Conservation (phyloP, 495 filamentous ascomycete species). For the Penicillium angulare region DNA sequence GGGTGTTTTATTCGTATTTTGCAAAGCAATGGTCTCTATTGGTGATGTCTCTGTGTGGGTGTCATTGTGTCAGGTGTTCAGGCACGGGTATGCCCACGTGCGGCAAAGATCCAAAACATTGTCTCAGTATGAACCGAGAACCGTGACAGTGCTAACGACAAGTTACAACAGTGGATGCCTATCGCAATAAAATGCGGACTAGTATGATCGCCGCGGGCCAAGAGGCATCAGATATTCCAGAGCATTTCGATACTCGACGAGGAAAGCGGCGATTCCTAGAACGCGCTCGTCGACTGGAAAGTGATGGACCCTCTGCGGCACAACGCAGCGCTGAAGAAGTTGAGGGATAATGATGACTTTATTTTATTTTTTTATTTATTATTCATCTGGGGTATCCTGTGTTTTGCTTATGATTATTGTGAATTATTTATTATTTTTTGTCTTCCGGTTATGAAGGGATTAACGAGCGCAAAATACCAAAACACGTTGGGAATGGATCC, state of each 20-base stretch:
- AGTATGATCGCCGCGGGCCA: slow-evolving; percentile 73
- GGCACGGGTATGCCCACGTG: slow-evolving; percentile 1
- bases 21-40: no score
- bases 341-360: slow-evolving; percentile 27
- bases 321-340: slow-evolving; percentile 42
- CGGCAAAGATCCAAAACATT: slow-evolving; percentile 4
- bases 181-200: slow-evolving; percentile 86
- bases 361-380: slow-evolving; percentile 1
- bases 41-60: background rate
- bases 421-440: slow-evolving; percentile 6
- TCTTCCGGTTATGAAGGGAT: background rate
- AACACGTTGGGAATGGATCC: slow-evolving; percentile 8
- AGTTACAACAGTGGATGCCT: slow-evolving; percentile 74
- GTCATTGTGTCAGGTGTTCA: background rate
- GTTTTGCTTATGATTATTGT: slow-evolving; percentile 8
- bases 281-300: slow-evolving; percentile 35
- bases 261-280: slow-evolving; percentile 85
- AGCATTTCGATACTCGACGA: slow-evolving; percentile 84
- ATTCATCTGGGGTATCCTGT: background rate
- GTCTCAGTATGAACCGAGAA: background rate
- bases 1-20: background rate
- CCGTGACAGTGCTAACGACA: background rate
- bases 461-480: background rate
- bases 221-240: slow-evolving; percentile 65
- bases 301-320: slow-evolving; percentile 23